phyloP scores from a whole-genome alignment of 2,329 filamentous ascomycete genomes.

The Aspergillus pseudotamarii region DNA sequence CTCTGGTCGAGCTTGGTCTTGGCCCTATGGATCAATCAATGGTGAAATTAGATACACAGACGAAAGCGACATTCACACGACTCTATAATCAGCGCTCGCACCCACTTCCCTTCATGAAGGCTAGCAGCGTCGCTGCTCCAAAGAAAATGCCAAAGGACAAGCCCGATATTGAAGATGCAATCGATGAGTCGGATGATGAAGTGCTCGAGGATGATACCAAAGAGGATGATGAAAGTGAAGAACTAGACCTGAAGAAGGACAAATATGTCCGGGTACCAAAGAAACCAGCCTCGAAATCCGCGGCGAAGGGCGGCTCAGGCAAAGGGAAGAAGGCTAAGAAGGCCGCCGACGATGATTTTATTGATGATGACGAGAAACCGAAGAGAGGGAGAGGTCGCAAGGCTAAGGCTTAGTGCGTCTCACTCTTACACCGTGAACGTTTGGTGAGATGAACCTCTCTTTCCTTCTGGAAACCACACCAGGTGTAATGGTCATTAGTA shows the following conservation, averaged over 20 bases:
- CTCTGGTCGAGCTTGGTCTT: constrained; percentile 86
- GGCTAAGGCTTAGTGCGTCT: constrained; percentile 28
- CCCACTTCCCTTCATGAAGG: constrained; percentile 95
- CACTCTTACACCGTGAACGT: not conserved
- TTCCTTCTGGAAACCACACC: not conserved
- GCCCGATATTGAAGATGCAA: constrained; percentile 92
- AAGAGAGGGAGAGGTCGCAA: constrained; percentile 51
- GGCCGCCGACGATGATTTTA: constrained; percentile 27
- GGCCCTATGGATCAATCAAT: constrained; percentile 77
- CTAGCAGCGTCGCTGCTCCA: constrained; percentile 72
- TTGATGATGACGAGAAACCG: constrained; percentile 51
- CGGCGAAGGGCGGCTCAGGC: constrained; percentile 48
- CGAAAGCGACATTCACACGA: constrained; percentile 87
- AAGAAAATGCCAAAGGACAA: constrained; percentile 73
- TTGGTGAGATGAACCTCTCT: not conserved
- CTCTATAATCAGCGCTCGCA: constrained; percentile 86
- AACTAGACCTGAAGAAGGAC: constrained; percentile 86
- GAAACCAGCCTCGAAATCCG: constrained; percentile 59
- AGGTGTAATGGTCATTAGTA: not conserved
- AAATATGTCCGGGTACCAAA: constrained; percentile 96
- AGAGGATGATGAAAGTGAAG: constrained; percentile 71
- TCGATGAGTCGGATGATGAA: constrained; percentile 84
- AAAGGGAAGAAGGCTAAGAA: constrained; percentile 59
- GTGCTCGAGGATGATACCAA: constrained; percentile 55
- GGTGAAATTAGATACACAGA: constrained; percentile 78